Evolutionary conservation across 2,329 filamentous ascomycete species (phyloP), one percentile per base, ranked within the genome.

Genomic region (Monilinia vaccinii-corymbosi): DNA sequence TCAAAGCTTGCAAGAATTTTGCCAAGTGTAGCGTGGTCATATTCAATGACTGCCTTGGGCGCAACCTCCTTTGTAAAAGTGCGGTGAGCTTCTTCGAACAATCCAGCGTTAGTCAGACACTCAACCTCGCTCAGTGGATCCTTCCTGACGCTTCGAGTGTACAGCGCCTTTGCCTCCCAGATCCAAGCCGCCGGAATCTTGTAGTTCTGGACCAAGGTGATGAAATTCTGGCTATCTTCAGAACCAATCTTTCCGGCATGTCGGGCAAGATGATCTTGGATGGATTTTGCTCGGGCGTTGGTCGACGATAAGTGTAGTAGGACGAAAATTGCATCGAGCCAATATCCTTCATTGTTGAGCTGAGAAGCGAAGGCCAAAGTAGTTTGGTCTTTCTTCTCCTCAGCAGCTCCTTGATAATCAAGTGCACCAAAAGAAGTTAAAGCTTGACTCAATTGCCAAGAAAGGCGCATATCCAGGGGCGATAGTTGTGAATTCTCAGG

Each of bases 91-190:
- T 94, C 89, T 34, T 84, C 79, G 73, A 85, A 88, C 46, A 89
- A 85, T 44, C 82, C 81, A 2, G 91, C 93, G 52, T 85, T 84
- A 61, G 97, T 81, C 14, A 99, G 84, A 68, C 86, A 94, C 58
- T 87, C 81, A 11, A 93, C 88, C 73, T 96, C 90, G 6, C 79
- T 78, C 49, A 79, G 80, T 13, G 87, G 79, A 71, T 92, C 84
- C 64, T 85, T 83, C 68, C 81, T 83, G 50, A 85, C 83, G 61
- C 86, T 85, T 63, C 89, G 87, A 74, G 91, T 91, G 73, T 88
- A 87, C 16, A 93, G 79, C 14, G 92, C 92, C 70, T 92, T 89
- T 21, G 94, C 90, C 62, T 90, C 84, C 84, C 89, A 96, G 55
- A 97, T 80, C 91, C 93, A 96, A 4, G 81, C 73, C 1, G 79